Base-by-base conservation (phyloP, 1,139 yeast genomes). In the Debaryomyces singareniensis region DNA sequence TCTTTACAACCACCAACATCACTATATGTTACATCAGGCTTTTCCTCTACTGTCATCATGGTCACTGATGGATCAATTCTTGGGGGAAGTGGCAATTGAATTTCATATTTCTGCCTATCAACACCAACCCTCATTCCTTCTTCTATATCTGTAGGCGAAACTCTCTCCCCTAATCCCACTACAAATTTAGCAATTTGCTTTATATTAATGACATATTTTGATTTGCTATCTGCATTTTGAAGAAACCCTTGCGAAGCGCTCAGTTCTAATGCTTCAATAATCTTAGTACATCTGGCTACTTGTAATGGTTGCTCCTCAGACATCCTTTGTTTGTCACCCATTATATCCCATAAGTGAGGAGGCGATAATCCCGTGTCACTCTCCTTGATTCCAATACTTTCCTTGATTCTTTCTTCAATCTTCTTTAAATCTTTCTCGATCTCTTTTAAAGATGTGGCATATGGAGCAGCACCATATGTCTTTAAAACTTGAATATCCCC, bases 41-140 rank as follows among this genome's bases (percentile, higher is more conserved):
- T 91, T 56, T 91, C 98, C 58, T 91, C 98, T 31, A 91, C 98
- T 1, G 97, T 89, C 98, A 91, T 91, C 98, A 91, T 91, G n/a
- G 98, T 91, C 32, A 91, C 98, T 12, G 89, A 76, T 7, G 98
- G 97, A 57, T 91, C 98, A 53, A 91, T 91, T 53, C 95, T 71
- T 31, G 99, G 98, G 14, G 98, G 98, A 43, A 93, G 69, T 15
- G 99, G 98, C 47, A 91, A 71, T 68, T 87, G 95, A 52, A 91
- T 91, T 57, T 89, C 95, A 61, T 93, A 91, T 59, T 91, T 91
- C 51, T 85, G 87, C 58, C 98, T 78, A 57, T 91, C 98, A 37
- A 91, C 98, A 49, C 98, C 99, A 27, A 91, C 97, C 55, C 98
- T 75, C 98, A 91, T 93, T 29, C 98, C 98, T 61, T 93, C 98